phyloP scores from a whole-genome alignment of 495 filamentous ascomycete species.

The Talaromyces nanjingensis region DNA sequence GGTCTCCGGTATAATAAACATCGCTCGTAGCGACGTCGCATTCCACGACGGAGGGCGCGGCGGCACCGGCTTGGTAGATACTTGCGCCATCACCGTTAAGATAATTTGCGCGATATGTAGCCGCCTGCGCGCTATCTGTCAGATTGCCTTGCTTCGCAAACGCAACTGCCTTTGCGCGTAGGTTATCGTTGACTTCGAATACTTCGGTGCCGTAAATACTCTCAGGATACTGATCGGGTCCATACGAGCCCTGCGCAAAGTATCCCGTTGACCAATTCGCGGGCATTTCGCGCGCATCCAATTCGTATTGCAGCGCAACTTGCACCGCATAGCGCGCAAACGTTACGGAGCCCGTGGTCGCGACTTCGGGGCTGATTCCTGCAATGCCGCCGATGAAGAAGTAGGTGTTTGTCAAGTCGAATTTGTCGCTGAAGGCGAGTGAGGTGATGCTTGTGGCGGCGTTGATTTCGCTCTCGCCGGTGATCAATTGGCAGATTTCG shows the following conservation, averaged over 20 bases:
- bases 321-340: slow-evolving; percentile 65
- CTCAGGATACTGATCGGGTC: slow-evolving; percentile 52
- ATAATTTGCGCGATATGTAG: slow-evolving; percentile 56
- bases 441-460: slow-evolving; percentile 57
- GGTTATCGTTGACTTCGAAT: slow-evolving; percentile 59
- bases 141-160: slow-evolving; percentile 52
- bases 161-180: slow-evolving; percentile 47
- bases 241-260: slow-evolving; percentile 49
- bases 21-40: slow-evolving; percentile 67
- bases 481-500: slow-evolving; percentile 56
- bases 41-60: slow-evolving; percentile 49
- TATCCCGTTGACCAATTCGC: slow-evolving; percentile 60
- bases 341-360: slow-evolving; percentile 54
- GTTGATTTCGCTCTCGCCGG: slow-evolving; percentile 63
- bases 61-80: slow-evolving; percentile 44
- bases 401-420: slow-evolving; percentile 61
- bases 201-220: slow-evolving; percentile 71
- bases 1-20: slow-evolving; percentile 60
- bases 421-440: slow-evolving; percentile 50
- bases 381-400: slow-evolving; percentile 68
- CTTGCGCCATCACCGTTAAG: slow-evolving; percentile 19
- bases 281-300: slow-evolving; percentile 64
- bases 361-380: slow-evolving; percentile 60
- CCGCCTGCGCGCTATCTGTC: slow-evolving; percentile 44
- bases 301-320: slow-evolving; percentile 67